Evolutionary conservation across 371 early-diverging fungal species (phyloP), one percentile per base, ranked within the genome.

Genomic region (Mucor racemosus): DNA sequence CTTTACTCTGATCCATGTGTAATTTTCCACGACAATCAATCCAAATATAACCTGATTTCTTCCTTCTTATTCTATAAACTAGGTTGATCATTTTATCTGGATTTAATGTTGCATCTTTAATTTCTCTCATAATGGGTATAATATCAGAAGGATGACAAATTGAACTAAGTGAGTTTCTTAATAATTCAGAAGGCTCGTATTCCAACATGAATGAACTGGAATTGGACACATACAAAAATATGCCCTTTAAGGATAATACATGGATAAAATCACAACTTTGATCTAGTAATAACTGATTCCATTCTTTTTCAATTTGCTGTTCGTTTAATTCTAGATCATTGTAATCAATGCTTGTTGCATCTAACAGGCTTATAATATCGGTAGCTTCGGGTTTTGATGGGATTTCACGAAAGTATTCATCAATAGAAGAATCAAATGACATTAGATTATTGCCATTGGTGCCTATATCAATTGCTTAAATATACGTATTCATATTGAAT

Each of bases 91-190:
- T 46, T 5, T 66, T 72, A 21, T 67, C 68, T 50, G 71, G 21
- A 67, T 64, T 48, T 15, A 60, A 35, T 13, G 79, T 61, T 1
- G 77, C 67, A 19, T 81, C 79, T 62, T 83, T 83, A 17, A 90
- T 70, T 64, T 89, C 88, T 21, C 88, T 76, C 81, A 90, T 86
- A n/a, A 86, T 86, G 10, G 84, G 75, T 21, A 88, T 76, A 65
- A 86, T 73, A 65, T 90, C 90, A 4, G 85, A 86, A 26, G 88
- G 87, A 64, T 90, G 90, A 35, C 86, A 82, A 62, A 88, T 82
- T 10, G 83, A 81, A 34, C 78, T 76, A 40, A 90, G 66, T 7
- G 78, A 67, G 10, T 74, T 76, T 11, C 88, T 88, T 35, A 86
- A 33, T 15, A 90, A 65, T 33, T 88, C 88, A 10, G 76, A 71